These are phyloP conservation scores for Simplicillium aogashimaense DNA, from an alignment of 2,329 filamentous ascomycete species.

Conservation along the genomic window DNA sequence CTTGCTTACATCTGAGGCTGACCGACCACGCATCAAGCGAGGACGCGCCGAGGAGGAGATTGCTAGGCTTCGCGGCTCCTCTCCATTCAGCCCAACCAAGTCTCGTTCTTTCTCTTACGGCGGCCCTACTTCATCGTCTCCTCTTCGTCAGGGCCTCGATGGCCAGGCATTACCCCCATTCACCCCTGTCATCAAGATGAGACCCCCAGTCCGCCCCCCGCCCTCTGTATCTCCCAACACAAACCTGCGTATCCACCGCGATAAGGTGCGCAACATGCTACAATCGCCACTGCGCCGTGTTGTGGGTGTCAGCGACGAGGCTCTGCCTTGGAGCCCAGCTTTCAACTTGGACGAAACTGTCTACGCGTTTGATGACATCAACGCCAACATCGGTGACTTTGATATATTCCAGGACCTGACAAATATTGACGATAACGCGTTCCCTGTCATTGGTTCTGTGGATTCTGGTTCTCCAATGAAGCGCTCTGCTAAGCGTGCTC, in stretches of 20 bases:
- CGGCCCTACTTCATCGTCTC: constrained; percentile 56
- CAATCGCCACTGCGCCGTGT: constrained; percentile 59
- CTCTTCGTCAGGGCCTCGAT: constrained; percentile 46
- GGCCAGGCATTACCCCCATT: constrained; percentile 63
- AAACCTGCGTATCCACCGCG: constrained; percentile 79
- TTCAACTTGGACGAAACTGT: constrained; percentile 51
- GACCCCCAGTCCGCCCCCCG: constrained; percentile 40
- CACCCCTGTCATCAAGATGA: constrained; percentile 78
- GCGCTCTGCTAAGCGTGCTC: constrained; percentile 47
- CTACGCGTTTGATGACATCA: constrained; percentile 39
- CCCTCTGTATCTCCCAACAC: constrained; percentile 89
- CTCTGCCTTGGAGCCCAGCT: constrained; percentile 54
- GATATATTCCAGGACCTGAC: constrained; percentile 48
- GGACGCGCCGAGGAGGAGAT: constrained; percentile 95
- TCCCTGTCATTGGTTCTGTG: constrained; percentile 31
- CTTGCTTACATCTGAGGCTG: constrained; percentile 67
- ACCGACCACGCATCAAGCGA: constrained; percentile 72
- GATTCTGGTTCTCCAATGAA: constrained; percentile 58
- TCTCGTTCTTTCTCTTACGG: constrained; percentile 42
- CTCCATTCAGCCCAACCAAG: constrained; percentile 84
- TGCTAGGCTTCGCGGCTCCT: constrained; percentile 81
- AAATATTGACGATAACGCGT: constrained; percentile 16
- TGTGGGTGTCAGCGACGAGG: constrained; percentile 30
- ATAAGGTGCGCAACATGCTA: constrained; percentile 71
- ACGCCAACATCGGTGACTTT: constrained; percentile 41